Percentiles rank a stretch among this genome's conserved stretches.
phyloP scores from a whole-genome alignment of 345 rosid species.

The Brassica napus region Da-Ae NC_063445.1:3161501-3162000 shows the following conservation, averaged over 20 bases:
- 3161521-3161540: conserved; percentile 32
- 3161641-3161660: background rate
- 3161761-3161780: conserved; percentile 86
- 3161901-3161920: conserved; percentile 27
- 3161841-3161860: conserved; percentile 77
- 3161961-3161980: conserved; percentile 46
- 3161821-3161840: conserved; percentile 67
- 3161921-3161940: conserved; percentile 70
- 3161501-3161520: conserved; percentile 38
- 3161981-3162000: conserved; percentile 37
- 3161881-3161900: background rate
- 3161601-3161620: background rate
- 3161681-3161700: background rate
- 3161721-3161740: conserved; percentile 76
- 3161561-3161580: conserved; percentile 58
- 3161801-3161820: conserved; percentile 61
- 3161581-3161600: conserved; percentile 72
- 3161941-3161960: conserved; percentile 60
- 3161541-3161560: conserved; percentile 59
- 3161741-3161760: conserved; percentile 73
- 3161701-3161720: background rate
- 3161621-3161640: background rate
- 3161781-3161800: conserved; percentile 60
- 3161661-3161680: background rate
- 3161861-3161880: background rate